Evolutionary conservation across 768 basidiomycete species (phyloP).

Genomic region (Podaxis sp.): DNA sequence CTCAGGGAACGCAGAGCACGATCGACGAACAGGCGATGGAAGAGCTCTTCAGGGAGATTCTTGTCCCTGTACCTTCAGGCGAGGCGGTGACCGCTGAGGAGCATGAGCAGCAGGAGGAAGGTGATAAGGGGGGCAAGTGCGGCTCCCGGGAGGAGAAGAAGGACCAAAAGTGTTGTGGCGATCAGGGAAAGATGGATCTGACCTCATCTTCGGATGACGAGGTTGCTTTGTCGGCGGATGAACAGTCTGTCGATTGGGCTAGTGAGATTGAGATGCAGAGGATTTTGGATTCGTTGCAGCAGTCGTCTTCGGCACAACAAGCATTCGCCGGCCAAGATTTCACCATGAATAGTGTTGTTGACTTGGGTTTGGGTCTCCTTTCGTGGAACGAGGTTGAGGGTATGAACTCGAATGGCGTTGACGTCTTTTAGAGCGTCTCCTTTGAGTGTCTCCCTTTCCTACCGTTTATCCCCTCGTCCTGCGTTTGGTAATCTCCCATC

Average conservation of each 20-base stretch:
- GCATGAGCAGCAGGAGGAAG: conserved; percentile 18
- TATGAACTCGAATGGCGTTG: conserved; percentile 17
- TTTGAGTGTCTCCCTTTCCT: neutral
- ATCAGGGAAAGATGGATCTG: conserved; percentile 21
- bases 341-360: neutral
- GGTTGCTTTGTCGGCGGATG: conserved; percentile 13
- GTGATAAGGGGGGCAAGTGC: conserved; percentile 16
- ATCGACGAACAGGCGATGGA: conserved; percentile 68
- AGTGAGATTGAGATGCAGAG: conserved; percentile 60
- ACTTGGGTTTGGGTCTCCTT: conserved; percentile 3
- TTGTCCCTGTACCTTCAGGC: conserved; percentile 46
- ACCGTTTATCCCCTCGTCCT: conserved; percentile 3
- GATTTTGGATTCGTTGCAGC: conserved; percentile 40
- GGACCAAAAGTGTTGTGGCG: conserved; percentile 14
- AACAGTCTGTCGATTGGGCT: conserved; percentile 27
- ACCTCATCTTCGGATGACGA: conserved; percentile 7
- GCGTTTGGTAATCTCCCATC: conserved; percentile 9
- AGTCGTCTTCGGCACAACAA: conserved; percentile 35
- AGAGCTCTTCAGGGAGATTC: conserved; percentile 66
- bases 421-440: conserved; percentile 13
- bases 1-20: conserved; percentile 46
- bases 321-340: conserved; percentile 19
- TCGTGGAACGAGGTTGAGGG: conserved; percentile 17
- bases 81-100: conserved; percentile 24
- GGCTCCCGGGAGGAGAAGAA: conserved; percentile 17